phyloP scores from a whole-genome alignment of 768 basidiomycete genomes.

The Hygrophoropsis aurantiaca region DNA sequence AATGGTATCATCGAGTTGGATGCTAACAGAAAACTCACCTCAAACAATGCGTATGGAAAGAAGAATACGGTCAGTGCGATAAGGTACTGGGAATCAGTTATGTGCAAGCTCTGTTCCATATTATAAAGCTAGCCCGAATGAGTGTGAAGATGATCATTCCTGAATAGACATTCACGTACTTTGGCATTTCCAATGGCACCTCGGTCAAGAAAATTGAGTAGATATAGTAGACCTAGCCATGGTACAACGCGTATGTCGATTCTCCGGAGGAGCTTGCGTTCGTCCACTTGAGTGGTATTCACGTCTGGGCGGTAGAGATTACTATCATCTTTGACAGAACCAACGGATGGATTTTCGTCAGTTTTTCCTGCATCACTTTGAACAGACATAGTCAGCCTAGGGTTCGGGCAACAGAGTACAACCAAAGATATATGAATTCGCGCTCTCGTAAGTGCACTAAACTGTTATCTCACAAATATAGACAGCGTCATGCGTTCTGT shows the following conservation, averaged over 20 bases:
- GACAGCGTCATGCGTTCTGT: too few species aligned
- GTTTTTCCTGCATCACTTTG: not conserved
- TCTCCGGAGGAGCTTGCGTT: slow-evolving; percentile 52
- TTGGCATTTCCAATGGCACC: slow-evolving; percentile 73
- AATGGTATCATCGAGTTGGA: not conserved
- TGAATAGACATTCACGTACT: slow-evolving; percentile 34
- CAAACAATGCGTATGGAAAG: slow-evolving; percentile 69
- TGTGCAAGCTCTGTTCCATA: slow-evolving; percentile 54
- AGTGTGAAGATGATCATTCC: not conserved
- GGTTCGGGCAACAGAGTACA: too few species aligned
- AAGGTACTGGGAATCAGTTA: slow-evolving; percentile 65
- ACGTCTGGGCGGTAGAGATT: slow-evolving; percentile 48
- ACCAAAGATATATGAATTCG: too few species aligned
- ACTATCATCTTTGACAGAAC: slow-evolving; percentile 8
- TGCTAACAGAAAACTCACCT: slow-evolving; percentile 40
- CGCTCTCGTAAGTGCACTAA: too few species aligned
- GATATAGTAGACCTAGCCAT: slow-evolving; percentile 72
- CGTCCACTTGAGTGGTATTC: slow-evolving; percentile 54
- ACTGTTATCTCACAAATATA: too few species aligned
- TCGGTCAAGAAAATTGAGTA: slow-evolving; percentile 69
- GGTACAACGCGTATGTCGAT: slow-evolving; percentile 72
- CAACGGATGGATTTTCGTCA: slow-evolving; percentile 1
- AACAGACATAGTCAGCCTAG: too few species aligned
- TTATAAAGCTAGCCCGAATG: slow-evolving; percentile 49
- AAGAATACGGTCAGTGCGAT: slow-evolving; percentile 75